Base-by-base conservation (phyloP, 169 alveolate species). In the Fabrea salina region DNA sequence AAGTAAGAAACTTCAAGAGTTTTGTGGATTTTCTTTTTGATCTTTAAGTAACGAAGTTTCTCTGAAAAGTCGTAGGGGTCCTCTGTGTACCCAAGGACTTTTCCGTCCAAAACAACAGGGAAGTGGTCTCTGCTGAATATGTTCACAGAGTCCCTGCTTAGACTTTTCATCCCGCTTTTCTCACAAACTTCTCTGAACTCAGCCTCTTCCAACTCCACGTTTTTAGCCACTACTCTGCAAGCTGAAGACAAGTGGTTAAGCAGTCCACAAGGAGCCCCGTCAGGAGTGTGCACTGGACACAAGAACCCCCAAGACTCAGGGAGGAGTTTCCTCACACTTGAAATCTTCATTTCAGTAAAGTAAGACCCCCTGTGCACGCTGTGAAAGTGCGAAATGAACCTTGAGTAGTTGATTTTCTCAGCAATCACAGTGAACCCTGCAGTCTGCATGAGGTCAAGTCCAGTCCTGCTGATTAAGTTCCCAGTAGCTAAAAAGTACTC, bases 201-300 rank as follows among this genome's bases (percentile, higher is more conserved):
- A 5, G 40, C 44, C 37, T 13, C 11, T 27, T 5, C 27, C 2
- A 76, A 76, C 0, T 75, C 64, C 25, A 53, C 7, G 11, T 13
- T 59, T 37, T 76, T 81, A n/a, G 94, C 74, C 25, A 92, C 44
- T 37, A 94, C 94, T 70, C 84, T 90, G 80, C 98, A 95, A 53
- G 90, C 93, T 68, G 94, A 95, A 7, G 99, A 80, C 57, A 98
- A 89, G 89, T 99, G 99, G 59, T 97, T 92, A 82, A 99, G 82
- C 47, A 99, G 89, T 5, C 99, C 99, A 80, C 99, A 98, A 0
- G 99, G 99, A n/a, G 98, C 98, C 53, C 99, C 99, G 92, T 99
- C 99, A 43, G 99, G 99, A 0, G 99, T 98, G 85, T 99, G 99
- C 22, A 99, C 99, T 3, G 99, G 99, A 68, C 99, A 99, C 19